Evolutionary conservation across 73 alveolate species (phyloP), one percentile per base, ranked within the genome.

Genomic region (Stentor coeruleus): DNA sequence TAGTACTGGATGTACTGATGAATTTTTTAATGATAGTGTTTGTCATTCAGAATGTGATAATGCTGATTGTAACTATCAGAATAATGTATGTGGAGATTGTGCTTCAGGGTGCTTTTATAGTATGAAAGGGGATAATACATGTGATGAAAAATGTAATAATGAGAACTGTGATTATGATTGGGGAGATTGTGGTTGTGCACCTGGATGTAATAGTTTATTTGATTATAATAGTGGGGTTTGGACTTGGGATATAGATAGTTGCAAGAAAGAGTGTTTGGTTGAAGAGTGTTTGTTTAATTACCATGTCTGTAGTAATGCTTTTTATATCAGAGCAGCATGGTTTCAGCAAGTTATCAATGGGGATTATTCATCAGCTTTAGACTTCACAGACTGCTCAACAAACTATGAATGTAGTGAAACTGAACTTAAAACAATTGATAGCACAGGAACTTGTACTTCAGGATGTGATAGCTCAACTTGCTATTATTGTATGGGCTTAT

Each of bases 131-230:
- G 39, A 66, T 2, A 40, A 40, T 20, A 1, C 36, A 28, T 66
- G 79, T 33, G 39, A 66, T 33, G 36, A 20, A 26, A 33, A 66
- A 33, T 66, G 79, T 31, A 33, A 66, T 66, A 33, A 26, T 26
- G n/a, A 14, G 20, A 40, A 33, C 79, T 66, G 79, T 66, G 79
- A 2, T 3, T 66, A 66, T 33, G 79, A 66, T 33, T 66, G 33
- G n/a, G 79, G 79, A 66, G 79, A 66, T 40, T 66, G 79, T 33
- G 42, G 79, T 20, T 66, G 79, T 33, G 79, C 79, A 1, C 79
- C 79, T 20, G 79, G 79, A 31, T 66, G 79, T 2, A 26, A 26
- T 40, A 20, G 40, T 33, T 66, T 14, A 11, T 66, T 28, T 33
- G 33, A 66, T 33, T 20, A 28, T 66, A 26, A 37, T 28, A 66